Base-by-base conservation (phyloP, 176 grass and related monocot species). In the Oryza meyeriana region DNA sequence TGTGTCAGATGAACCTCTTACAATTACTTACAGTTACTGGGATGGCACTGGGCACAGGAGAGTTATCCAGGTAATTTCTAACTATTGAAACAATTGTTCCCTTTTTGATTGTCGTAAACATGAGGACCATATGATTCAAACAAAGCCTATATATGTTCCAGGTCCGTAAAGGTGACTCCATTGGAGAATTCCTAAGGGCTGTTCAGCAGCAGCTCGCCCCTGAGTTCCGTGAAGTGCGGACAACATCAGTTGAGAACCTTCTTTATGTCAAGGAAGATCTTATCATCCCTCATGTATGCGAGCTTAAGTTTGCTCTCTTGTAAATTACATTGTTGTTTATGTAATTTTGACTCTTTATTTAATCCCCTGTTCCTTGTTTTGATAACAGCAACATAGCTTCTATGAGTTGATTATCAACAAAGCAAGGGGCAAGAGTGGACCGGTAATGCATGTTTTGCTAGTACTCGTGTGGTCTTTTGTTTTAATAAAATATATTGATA, bases 181-280 rank as follows among this genome's bases (percentile, higher is more conserved):
- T 99, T 84, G 90, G 96, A 63, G 96, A 99, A 88, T 99, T 99
- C 75, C 79, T 99, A 67, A 90, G 93, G 85, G 87, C 88, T 75
- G 89, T 99, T 83, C 96, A 99, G 52, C 93, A 99, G 89, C 93
- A 99, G 66, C 93, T 99, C 87, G 96, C 91, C 41, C 96, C 96
- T 10, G 93, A 99, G 38, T 95, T 99, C 83, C 87, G 96, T 77
- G 96, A 99, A 89, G 91, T 99, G 66, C 92, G 96, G 35, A 99
- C 96, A 47, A 93, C 96, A 55, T 99, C 96, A 7, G 96, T 99
- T 61, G 93, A 99, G 74, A 99, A 99, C 66, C 87, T 95, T 64
- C 91, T 99, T 57, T 99, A 99, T 79, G 96, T 99, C 58, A 99
- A 99, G 89, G 96, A 99, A 95, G 96, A 99, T 90, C 77, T 99